These are phyloP conservation scores for Phlebiopsis gigantea DNA, from an alignment of 768 basidiomycete species.

Conservation along the genomic window DNA sequence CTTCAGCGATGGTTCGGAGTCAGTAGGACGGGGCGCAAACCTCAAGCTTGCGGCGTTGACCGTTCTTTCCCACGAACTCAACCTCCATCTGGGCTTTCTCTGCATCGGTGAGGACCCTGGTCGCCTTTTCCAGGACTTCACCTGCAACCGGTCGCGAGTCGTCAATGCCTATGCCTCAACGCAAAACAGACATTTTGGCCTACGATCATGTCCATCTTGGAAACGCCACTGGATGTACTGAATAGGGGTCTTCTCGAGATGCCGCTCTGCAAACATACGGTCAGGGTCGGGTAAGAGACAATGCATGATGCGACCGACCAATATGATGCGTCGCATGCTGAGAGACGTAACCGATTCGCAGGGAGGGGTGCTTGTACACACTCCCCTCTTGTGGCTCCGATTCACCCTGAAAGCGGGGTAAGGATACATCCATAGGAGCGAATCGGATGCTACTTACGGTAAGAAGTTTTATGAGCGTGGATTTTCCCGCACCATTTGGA, in stretches of 20 bases:
- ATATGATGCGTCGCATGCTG: conserved; percentile 98
- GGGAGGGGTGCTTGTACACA: conserved; percentile 90
- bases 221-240: conserved; percentile 99
- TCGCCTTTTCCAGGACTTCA: conserved; percentile 87
- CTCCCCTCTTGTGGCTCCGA: conserved; percentile 85
- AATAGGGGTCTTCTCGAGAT: conserved; percentile 94
- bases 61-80: conserved; percentile 89
- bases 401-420: conserved; percentile 58
- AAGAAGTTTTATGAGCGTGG: conserved; percentile 90
- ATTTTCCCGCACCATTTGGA: conserved; percentile 95
- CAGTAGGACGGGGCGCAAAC: conserved; percentile 29
- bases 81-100: conserved; percentile 74
- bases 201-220: conserved; percentile 97
- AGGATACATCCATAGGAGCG: neutral
- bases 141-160: conserved; percentile 35
- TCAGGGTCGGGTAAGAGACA: conserved; percentile 12
- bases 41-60: conserved; percentile 88
- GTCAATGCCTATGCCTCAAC: conserved; percentile 8
- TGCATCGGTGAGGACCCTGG: conserved; percentile 84
- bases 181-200: conserved; percentile 24
- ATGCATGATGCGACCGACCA: conserved; percentile 35
- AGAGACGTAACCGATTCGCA: conserved; percentile 95
- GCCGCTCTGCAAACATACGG: conserved; percentile 53
- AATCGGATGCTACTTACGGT: conserved; percentile 50
- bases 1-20: neutral